These are phyloP conservation scores for Diaporthe australafricana DNA, from an alignment of 2,329 filamentous ascomycete species.

Conservation along the genomic window DNA sequence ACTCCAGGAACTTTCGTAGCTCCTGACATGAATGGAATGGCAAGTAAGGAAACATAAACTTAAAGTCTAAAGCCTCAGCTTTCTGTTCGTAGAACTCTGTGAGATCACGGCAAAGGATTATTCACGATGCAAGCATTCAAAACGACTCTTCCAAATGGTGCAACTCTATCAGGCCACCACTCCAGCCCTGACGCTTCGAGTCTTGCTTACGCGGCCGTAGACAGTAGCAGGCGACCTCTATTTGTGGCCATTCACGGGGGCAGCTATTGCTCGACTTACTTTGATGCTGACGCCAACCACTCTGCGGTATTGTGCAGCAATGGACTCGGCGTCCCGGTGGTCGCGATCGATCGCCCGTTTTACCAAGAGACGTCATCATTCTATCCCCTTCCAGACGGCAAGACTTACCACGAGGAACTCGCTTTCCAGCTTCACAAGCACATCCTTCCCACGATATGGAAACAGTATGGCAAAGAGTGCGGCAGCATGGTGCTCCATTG, in stretches of 20 bases:
- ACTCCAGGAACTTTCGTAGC: not conserved
- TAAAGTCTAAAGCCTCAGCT: not conserved
- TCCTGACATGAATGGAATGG: not conserved
- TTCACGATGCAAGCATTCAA: constrained; percentile 35
- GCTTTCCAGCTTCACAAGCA: constrained; percentile 24
- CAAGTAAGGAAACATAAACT: not conserved
- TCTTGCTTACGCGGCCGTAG: not conserved
- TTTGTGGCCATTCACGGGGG: constrained; percentile 42
- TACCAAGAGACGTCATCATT: constrained; percentile 38
- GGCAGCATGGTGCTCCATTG: constrained; percentile 39
- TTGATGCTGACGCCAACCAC: constrained; percentile 39
- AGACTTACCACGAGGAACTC: constrained; percentile 31
- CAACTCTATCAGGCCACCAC: constrained; percentile 28
- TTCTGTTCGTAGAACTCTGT: not conserved
- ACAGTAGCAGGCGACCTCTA: constrained; percentile 33
- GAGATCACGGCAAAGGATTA: not conserved
- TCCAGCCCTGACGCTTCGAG: not conserved
- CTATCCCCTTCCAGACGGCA: constrained; percentile 28
- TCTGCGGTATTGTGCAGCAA: constrained; percentile 35
- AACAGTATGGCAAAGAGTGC: constrained; percentile 38
- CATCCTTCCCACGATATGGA: constrained; percentile 39
- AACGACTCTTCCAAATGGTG: constrained; percentile 20
- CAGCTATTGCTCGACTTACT: constrained; percentile 38
- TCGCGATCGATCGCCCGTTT: constrained; percentile 41
- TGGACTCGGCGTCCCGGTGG: constrained; percentile 39